phyloP scores from a whole-genome alignment of 106 monocot genomes.

The Hemerocallis citrina region DNA sequence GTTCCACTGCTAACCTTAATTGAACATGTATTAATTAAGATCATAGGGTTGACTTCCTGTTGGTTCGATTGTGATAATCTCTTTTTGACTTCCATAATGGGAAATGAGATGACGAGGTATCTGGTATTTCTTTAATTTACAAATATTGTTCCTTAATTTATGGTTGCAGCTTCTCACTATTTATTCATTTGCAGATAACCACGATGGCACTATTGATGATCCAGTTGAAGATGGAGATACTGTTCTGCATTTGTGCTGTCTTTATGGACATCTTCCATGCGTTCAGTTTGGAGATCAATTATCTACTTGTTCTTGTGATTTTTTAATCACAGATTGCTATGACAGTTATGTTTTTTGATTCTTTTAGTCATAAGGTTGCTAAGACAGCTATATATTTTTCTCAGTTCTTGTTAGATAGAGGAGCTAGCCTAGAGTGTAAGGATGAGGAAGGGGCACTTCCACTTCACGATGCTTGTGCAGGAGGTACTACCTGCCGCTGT shows the following conservation, averaged over 20 bases:
- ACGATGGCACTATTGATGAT: conserved; percentile 38
- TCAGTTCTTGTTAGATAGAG: conserved; percentile 65
- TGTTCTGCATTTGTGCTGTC: conserved; percentile 59
- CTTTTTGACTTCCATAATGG: too few species aligned
- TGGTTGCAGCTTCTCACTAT: too few species aligned
- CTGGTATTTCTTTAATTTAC: too few species aligned
- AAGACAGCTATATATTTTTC: conserved; percentile 1
- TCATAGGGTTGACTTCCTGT: too few species aligned
- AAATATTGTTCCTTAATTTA: too few species aligned
- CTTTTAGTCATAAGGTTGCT: background rate
- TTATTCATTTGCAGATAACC: conserved; percentile 30
- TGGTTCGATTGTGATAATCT: too few species aligned
- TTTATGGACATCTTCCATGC: conserved; percentile 54
- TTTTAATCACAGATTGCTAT: too few species aligned
- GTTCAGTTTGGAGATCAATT: conserved; percentile 26
- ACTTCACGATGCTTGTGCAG: conserved; percentile 98
- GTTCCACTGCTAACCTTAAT: too few species aligned
- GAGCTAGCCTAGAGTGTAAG: conserved; percentile 68
- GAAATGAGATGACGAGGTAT: too few species aligned
- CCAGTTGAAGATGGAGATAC: conserved; percentile 69
- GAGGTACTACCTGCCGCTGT: conserved; percentile 35
- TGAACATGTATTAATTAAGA: too few species aligned
- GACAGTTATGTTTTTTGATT: background rate
- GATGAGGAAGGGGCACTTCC: conserved; percentile 97
- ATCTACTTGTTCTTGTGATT: background rate